These are phyloP conservation scores for Pyrus hybrid DNA, from an alignment of 331 rosid genomes.

Conservation along the genomic window DNA sequence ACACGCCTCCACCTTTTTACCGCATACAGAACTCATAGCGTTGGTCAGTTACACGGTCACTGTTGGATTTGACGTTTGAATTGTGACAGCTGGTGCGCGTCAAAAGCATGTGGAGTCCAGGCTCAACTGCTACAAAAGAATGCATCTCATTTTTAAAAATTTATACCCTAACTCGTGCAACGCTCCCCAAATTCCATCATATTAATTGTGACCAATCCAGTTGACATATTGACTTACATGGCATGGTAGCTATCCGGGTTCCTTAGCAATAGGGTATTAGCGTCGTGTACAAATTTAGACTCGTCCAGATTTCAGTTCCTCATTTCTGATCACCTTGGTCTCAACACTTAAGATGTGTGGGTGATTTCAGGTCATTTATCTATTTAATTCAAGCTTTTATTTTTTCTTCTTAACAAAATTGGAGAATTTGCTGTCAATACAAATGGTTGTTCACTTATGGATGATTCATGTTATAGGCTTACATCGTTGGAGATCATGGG, in stretches of 20 bases:
- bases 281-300: neutral
- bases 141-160: neutral
- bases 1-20: too few relatives aligned
- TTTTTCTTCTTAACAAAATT: too few relatives aligned
- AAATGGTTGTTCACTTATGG: too few relatives aligned
- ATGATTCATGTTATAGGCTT: too few relatives aligned
- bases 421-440: too few relatives aligned
- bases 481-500: too few relatives aligned
- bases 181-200: neutral
- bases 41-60: neutral
- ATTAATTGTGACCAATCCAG: neutral
- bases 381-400: too few relatives aligned
- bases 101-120: neutral
- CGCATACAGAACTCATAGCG: too few relatives aligned
- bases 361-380: conserved; percentile 3
- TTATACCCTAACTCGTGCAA: neutral
- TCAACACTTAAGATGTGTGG: conserved; percentile 76
- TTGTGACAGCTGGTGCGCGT: neutral
- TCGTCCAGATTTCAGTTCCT: conserved; percentile 36
- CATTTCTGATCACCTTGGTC: conserved; percentile 81
- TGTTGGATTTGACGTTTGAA: neutral
- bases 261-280: neutral
- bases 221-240: neutral
- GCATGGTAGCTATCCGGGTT: neutral
- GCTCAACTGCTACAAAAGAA: neutral